These are phyloP conservation scores for Stachybotrys echinatus DNA, from an alignment of 2,329 filamentous ascomycete species.

Conservation along the genomic window DNA sequence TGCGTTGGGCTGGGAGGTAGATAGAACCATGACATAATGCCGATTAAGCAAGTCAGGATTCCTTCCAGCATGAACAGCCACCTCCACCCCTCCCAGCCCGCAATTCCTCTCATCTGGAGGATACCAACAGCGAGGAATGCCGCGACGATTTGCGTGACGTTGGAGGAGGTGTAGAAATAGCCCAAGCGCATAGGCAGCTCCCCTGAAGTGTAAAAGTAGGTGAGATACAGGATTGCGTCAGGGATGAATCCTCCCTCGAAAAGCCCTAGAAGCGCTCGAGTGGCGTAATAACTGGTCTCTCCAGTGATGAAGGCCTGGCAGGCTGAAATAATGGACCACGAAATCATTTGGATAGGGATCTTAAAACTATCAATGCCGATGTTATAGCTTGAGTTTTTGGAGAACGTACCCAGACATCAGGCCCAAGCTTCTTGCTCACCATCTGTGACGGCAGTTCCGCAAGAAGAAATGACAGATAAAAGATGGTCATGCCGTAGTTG, in stretches of 20 bases:
- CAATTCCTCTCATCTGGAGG: slow-evolving; percentile 12
- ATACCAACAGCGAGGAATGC: slow-evolving; percentile 20
- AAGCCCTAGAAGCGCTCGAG: slow-evolving; percentile 34
- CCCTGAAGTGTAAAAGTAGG: slow-evolving; percentile 24
- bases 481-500: slow-evolving; percentile 44
- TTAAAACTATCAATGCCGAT: too few relatives aligned
- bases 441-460: slow-evolving; percentile 51
- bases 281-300: slow-evolving; percentile 20
- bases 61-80: slow-evolving; percentile 5
- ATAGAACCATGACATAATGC: slow-evolving; percentile 44
- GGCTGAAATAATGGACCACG: slow-evolving; percentile 27
- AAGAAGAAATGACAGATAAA: slow-evolving; percentile 40
- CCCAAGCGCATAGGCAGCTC: slow-evolving; percentile 21
- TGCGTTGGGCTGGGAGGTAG: slow-evolving; percentile 48
- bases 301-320: slow-evolving; percentile 24
- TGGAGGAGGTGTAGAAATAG: slow-evolving; percentile 23
- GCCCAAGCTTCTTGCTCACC: slow-evolving; percentile 43
- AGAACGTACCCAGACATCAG: slow-evolving; percentile 43
- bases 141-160: slow-evolving; percentile 18
- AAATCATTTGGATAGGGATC: slow-evolving; percentile 37
- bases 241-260: slow-evolving; percentile 58
- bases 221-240: slow-evolving; percentile 23
- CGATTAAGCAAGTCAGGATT: slow-evolving; percentile 28
- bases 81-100: slow-evolving; percentile 10
- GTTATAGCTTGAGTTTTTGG: too few relatives aligned